Conservation (phyloP, 495 filamentous ascomycete species). For the Trichodelitschia bisporula region DNA sequence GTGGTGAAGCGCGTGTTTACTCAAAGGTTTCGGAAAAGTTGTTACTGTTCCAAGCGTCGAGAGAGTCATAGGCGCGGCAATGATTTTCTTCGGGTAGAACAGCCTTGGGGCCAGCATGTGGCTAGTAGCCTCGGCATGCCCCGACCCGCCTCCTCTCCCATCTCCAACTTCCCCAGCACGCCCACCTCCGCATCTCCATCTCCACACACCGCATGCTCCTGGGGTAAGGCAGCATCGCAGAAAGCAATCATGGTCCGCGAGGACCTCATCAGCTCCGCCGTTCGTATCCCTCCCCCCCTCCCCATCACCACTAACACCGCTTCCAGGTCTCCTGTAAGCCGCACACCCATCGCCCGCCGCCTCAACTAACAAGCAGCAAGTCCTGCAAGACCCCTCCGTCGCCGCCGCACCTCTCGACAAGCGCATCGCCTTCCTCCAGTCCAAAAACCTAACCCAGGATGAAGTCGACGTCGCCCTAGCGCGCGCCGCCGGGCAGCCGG, state of each 20-base stretch:
- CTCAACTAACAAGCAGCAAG: conserved; percentile 20
- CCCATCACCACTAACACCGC: conserved; percentile 15
- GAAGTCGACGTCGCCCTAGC: conserved; percentile 72
- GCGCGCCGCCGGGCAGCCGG: conserved; percentile 32
- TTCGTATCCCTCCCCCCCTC: conserved; percentile 6
- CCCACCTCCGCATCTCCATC: no score
- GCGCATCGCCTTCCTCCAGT: conserved; percentile 74
- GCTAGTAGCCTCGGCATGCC: no score
- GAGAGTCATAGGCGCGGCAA: no score
- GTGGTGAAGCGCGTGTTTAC: no score
- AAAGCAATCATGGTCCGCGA: conserved; percentile 19
- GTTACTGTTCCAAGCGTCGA: no score
- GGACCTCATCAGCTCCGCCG: conserved; percentile 17
- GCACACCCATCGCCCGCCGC: not conserved
- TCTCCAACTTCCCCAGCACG: no score
- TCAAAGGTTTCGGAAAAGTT: no score
- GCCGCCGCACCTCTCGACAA: conserved; percentile 81
- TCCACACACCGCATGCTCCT: no score
- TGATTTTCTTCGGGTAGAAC: no score
- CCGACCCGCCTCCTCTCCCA: no score
- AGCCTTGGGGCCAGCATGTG: no score
- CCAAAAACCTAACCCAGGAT: conserved; percentile 91
- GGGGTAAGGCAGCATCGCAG: no score
- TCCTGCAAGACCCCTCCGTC: conserved; percentile 82
- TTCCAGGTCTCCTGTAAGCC: conserved; percentile 27